Percentiles rank a stretch among this genome's conserved stretches.
phyloP scores from a whole-genome alignment of 805 yeast genomes.

The Hanseniaspora taiwanica region DNA sequence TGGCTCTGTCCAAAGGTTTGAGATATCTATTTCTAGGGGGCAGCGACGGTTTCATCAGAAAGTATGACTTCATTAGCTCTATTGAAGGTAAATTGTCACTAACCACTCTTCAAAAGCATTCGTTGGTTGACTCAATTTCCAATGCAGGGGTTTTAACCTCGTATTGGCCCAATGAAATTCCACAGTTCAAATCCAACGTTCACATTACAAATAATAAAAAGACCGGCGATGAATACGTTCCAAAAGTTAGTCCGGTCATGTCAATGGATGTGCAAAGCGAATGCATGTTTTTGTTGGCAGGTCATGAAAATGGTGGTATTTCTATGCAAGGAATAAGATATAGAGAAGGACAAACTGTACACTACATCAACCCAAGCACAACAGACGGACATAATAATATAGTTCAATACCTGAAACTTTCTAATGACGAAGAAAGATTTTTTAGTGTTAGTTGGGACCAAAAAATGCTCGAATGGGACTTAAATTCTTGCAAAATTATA shows the following conservation, averaged over 20 bases:
- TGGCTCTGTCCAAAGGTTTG: conserved; percentile 67
- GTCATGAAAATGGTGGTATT: conserved; percentile 76
- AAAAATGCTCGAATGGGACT: conserved; percentile 69
- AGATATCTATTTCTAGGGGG: conserved; percentile 91
- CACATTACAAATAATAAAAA: conserved; percentile 20
- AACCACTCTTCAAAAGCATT: conserved; percentile 85
- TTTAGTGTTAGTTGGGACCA: conserved; percentile 84
- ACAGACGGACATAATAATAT: conserved; percentile 48
- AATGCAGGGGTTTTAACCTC: conserved; percentile 73
- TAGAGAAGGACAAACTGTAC: conserved; percentile 68
- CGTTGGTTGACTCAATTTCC: conserved; percentile 70
- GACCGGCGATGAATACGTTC: conserved; percentile 27
- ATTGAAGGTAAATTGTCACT: conserved; percentile 77
- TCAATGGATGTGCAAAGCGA: conserved; percentile 74
- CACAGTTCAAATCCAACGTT: conserved; percentile 36
- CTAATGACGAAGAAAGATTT: conserved; percentile 45
- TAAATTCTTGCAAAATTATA: conserved; percentile 49
- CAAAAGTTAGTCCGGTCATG: conserved; percentile 71
- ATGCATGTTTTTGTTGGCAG: conserved; percentile 74
- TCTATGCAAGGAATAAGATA: conserved; percentile 71
- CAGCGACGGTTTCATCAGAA: conserved; percentile 85
- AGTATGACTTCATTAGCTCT: conserved; percentile 75
- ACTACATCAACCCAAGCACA: conserved; percentile 41
- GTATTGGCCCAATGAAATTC: conserved; percentile 96
- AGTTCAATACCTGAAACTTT: conserved; percentile 58